A percentile compares a stretch with the other conserved stretches of the same genome.
Evolutionary conservation across 2,329 filamentous ascomycete genomes (phyloP).

Genomic region (Trichoderma sp.): DNA sequence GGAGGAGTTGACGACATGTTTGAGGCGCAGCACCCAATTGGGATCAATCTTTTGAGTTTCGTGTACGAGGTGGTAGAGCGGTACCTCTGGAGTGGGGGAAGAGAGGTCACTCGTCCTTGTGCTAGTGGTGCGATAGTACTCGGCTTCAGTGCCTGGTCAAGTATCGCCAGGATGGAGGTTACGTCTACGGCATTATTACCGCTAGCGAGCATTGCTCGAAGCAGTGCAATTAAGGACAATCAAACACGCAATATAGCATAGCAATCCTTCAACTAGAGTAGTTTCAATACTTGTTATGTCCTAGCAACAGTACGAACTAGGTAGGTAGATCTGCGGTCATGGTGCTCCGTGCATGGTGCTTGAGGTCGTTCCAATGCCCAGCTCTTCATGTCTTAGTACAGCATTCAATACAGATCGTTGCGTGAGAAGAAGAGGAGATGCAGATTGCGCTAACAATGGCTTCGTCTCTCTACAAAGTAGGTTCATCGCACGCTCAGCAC

Average conservation of each 20-base stretch:
- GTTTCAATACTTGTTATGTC: background rate
- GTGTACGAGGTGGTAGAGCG: background rate
- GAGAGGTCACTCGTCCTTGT: background rate
- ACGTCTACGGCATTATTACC: background rate
- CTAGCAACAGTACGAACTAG: background rate
- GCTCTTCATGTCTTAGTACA: background rate
- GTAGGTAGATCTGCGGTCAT: background rate
- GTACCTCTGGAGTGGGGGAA: background rate
- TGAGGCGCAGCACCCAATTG: conserved; percentile 9
- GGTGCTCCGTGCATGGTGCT: background rate
- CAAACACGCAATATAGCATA: background rate
- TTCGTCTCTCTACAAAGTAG: background rate
- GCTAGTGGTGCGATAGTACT: background rate
- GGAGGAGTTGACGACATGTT: background rate
- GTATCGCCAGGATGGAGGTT: background rate
- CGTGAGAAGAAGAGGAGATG: background rate
- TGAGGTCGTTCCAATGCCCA: background rate
- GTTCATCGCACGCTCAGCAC: conserved; percentile 5
- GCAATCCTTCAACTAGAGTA: background rate
- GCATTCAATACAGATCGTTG: background rate
- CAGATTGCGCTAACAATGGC: background rate
- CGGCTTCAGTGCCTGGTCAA: background rate
- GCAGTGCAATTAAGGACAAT: background rate
- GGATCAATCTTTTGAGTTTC: background rate
- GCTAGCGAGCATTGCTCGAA: background rate